phyloP scores from a whole-genome alignment of 495 filamentous ascomycete species.

The Penicillium paradoxum region DNA sequence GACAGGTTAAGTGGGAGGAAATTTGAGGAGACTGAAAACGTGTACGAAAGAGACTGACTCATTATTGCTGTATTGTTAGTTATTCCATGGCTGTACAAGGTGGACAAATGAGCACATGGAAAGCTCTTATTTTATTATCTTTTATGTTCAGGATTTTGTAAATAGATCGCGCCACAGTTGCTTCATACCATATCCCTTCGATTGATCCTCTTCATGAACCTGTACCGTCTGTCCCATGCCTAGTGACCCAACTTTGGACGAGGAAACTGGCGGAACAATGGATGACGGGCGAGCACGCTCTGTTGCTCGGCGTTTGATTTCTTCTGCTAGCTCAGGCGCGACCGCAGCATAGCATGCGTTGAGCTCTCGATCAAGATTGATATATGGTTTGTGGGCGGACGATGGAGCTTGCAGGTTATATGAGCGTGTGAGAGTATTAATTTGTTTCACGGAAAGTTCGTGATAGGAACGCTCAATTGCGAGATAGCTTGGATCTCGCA shows the following conservation, averaged over 20 bases:
- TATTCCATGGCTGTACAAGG: neutral
- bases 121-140: neutral
- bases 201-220: constrained; percentile 67
- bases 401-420: constrained; percentile 95
- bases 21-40: neutral
- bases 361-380: constrained; percentile 77
- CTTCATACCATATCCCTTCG: constrained; percentile 72
- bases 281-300: constrained; percentile 40
- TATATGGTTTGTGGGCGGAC: constrained; percentile 90
- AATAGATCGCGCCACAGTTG: constrained; percentile 87
- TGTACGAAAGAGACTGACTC: neutral
- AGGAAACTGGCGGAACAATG: constrained; percentile 27
- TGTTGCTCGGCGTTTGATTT: constrained; percentile 65
- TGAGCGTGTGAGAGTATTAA: constrained; percentile 76
- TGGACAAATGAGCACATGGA: neutral
- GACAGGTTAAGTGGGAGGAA: neutral
- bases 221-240: constrained; percentile 45
- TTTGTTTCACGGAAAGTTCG: constrained; percentile 66
- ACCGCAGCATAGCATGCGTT: constrained; percentile 77
- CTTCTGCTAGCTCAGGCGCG: constrained; percentile 65
- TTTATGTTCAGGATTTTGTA: constrained; percentile 26
- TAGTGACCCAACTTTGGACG: constrained; percentile 50
- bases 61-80: neutral
- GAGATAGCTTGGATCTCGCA: constrained; percentile 49
- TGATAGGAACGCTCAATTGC: constrained; percentile 70